Conservation (phyloP, 495 filamentous ascomycete species). For the Cercophora samala region DNA sequence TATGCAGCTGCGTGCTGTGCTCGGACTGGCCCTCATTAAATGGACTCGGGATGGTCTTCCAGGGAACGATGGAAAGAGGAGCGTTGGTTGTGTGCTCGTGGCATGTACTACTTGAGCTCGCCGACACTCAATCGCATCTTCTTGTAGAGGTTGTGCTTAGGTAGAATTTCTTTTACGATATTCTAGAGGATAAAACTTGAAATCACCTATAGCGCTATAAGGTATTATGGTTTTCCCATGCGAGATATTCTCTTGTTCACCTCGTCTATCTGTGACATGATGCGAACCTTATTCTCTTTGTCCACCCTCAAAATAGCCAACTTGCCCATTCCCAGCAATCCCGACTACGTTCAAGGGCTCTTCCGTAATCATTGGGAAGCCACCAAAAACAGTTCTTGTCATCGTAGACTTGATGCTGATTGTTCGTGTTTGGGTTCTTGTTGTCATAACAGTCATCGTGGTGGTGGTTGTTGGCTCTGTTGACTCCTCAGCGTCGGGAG, state of each 20-base stretch:
- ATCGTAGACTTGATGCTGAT: neutral
- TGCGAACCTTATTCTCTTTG: too few species aligned
- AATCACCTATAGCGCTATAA: too few species aligned
- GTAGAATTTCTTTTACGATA: neutral
- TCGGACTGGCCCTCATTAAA: conserved; percentile 37
- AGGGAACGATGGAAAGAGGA: neutral
- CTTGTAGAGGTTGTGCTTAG: neutral
- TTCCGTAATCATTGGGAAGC: neutral
- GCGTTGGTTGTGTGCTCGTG: conserved; percentile 28
- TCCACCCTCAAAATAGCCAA: neutral
- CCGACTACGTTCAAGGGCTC: neutral
- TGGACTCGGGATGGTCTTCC: conserved; percentile 14
- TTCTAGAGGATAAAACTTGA: too few species aligned
- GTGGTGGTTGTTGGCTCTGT: neutral
- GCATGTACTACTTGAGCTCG: conserved; percentile 22
- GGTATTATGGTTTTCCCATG: too few species aligned
- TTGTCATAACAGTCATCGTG: neutral
- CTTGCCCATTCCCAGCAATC: neutral
- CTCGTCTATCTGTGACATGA: too few species aligned
- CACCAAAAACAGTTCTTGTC: neutral
- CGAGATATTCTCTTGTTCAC: too few species aligned
- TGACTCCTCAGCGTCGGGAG: neutral
- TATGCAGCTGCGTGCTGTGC: conserved; percentile 26
- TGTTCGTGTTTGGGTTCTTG: neutral
- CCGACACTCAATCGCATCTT: neutral